A percentile compares a stretch with the other conserved stretches of the same genome.
Conservation (phyloP, 495 filamentous ascomycete species). For the Podospora bellae-mahoneyi region DNA sequence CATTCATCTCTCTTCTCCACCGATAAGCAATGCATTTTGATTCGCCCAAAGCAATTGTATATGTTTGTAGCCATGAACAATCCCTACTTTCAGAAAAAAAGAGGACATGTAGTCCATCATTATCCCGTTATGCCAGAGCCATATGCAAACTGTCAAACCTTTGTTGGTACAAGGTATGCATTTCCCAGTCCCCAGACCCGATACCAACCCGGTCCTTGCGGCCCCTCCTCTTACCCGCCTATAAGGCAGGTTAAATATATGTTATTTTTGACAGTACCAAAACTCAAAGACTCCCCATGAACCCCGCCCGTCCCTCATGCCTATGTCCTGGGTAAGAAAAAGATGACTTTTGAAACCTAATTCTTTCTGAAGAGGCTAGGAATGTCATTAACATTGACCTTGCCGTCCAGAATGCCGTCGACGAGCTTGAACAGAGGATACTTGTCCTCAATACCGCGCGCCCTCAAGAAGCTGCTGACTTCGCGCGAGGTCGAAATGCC, state of each 20-base stretch:
- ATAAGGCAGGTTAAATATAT: background rate
- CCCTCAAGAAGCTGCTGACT: constrained; percentile 82
- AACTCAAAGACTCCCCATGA: background rate
- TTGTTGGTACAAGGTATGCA: background rate
- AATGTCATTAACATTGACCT: constrained; percentile 58
- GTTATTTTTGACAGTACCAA: background rate
- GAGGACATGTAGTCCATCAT: constrained; percentile 3
- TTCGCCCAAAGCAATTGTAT: background rate
- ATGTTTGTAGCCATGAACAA: background rate
- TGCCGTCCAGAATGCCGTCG: constrained; percentile 60
- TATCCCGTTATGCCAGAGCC: constrained; percentile 1
- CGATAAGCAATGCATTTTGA: background rate
- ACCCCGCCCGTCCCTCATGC: background rate
- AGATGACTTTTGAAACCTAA: background rate
- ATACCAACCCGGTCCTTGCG: background rate
- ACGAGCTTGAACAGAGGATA: constrained; percentile 92
- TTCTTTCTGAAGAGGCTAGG: constrained; percentile 52
- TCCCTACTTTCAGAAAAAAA: background rate
- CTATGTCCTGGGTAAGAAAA: background rate
- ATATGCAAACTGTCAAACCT: background rate
- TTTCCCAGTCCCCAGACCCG: background rate
- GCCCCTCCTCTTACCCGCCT: background rate
- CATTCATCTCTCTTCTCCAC: background rate
- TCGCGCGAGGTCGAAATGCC: constrained; percentile 89
- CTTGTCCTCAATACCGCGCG: constrained; percentile 68